Conservation (phyloP, 257 asterid species). For the Anisodus tanguticus region DNA sequence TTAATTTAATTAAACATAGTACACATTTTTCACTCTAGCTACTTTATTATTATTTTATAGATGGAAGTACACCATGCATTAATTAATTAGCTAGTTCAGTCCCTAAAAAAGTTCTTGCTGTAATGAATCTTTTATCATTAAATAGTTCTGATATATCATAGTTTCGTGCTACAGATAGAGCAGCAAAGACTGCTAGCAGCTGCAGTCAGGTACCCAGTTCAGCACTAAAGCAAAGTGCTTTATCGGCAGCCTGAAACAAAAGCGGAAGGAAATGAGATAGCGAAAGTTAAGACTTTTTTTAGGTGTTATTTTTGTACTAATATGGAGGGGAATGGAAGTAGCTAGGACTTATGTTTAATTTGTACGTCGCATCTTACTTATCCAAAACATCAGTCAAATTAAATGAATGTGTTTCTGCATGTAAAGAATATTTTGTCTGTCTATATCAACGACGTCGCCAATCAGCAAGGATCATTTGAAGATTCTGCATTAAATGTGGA, state of each 20-base stretch:
- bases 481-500: constrained; percentile 11
- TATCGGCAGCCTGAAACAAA: constrained; percentile 36
- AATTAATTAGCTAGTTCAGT: background rate
- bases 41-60: background rate
- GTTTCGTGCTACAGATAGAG: constrained; percentile 62
- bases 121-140: constrained; percentile 22
- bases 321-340: background rate
- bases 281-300: background rate
- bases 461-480: background rate
- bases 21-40: background rate
- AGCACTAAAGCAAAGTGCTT: constrained; percentile 32
- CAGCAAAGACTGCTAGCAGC: constrained; percentile 83
- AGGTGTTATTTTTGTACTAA: no score
- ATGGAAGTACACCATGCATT: constrained; percentile 17
- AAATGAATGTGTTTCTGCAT: constrained; percentile 32
- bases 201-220: constrained; percentile 72
- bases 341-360: background rate
- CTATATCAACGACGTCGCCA: background rate
- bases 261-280: constrained; percentile 15
- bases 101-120: background rate
- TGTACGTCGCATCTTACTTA: no score
- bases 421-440: constrained; percentile 24
- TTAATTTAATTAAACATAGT: background rate
- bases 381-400: constrained; percentile 22
- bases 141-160: background rate